A percentile compares a stretch with the other conserved stretches of the same genome.
Conservation (phyloP, 805 yeast genomes). For the Zygoascus ofunaensis region DNA sequence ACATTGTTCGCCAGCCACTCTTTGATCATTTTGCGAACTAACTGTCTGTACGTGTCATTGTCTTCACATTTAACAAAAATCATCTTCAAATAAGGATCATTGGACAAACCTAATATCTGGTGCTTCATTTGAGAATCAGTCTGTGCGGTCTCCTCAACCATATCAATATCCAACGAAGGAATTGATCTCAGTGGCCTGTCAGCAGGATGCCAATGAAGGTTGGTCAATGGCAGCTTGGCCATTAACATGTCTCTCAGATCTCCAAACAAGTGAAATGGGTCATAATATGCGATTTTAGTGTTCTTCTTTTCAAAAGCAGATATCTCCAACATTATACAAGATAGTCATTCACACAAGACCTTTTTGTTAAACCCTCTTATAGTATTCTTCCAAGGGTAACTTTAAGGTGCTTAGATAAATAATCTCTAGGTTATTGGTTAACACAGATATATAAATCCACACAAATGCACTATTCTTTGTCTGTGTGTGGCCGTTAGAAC, state of each 20-base stretch:
- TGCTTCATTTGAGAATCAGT: conserved; percentile 25
- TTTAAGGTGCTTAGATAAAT: conserved; percentile 1
- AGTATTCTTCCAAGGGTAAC: too few relatives aligned
- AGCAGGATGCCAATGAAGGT: conserved; percentile 58
- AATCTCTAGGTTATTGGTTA: not conserved
- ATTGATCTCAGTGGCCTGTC: conserved; percentile 54
- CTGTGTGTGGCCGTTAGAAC: too few relatives aligned
- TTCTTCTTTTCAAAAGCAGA: conserved; percentile 13
- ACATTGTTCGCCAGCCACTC: conserved; percentile 60
- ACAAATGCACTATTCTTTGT: too few relatives aligned
- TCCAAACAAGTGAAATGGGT: conserved; percentile 57
- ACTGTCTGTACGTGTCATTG: conserved; percentile 66
- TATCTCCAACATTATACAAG: not conserved
- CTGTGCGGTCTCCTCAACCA: conserved; percentile 49
- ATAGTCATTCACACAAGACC: conserved; percentile 1
- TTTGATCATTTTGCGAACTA: conserved; percentile 69
- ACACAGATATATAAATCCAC: too few relatives aligned
- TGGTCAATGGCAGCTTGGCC: conserved; percentile 46
- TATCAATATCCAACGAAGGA: conserved; percentile 44
- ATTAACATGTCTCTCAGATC: conserved; percentile 37
- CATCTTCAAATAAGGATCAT: conserved; percentile 50
- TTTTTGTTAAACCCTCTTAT: too few relatives aligned
- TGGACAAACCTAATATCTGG: conserved; percentile 32
- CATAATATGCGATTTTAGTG: conserved; percentile 51
- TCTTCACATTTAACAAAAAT: conserved; percentile 60